Base-by-base conservation (phyloP, 2,329 filamentous ascomycete genomes). In the Macrophomina tecta region DNA sequence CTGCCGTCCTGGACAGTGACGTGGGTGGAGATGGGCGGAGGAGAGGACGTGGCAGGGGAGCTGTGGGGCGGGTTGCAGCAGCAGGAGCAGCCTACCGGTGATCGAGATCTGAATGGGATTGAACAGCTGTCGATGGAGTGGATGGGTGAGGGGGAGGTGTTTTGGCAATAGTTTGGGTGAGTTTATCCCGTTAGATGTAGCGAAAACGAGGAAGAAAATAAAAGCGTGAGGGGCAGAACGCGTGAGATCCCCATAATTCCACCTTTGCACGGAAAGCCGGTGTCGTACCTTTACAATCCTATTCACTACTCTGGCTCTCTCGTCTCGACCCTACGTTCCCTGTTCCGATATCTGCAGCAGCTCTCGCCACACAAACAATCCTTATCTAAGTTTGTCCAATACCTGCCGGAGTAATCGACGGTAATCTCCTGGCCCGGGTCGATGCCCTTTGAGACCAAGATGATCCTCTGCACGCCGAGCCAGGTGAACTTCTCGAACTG, bases 401-500 rank as follows among this genome's bases (percentile, higher is more conserved):
- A 88, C 67, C 82, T 82, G 71, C 85, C 82, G 12, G 84, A 86
- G 70, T 88, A 87, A 69, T 88, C 86, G 5, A 87, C 83, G 11
- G 85, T 87, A 61, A 88, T 80, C 73, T 88, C 86, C 6, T 77
- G 76, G 0, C 83, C 85, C 3, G 85, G 82, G 40, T 82, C 77
- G 14, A 87, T 81, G 1, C 85, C 85, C 67, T 85, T 84, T 62
- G 82, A 85, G 5, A 88, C 85, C 4, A 88, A 76, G 23, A 88
- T 77, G 12, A 87, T 83, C 12, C 84, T 77, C 73, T 88, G 84
- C 4, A 80, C 82, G 28, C 85, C 83, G 18, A 85, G 71, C 85
- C 86, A 87, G n/a, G 80, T 79, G 71, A 88, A 87, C 9, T 81
- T 80, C 69, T 87, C 82, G 53, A 85, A 87, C 71, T 87, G 85